Conservation (phyloP, 179 eudicot species). For the Beta corolliflora region DNA sequence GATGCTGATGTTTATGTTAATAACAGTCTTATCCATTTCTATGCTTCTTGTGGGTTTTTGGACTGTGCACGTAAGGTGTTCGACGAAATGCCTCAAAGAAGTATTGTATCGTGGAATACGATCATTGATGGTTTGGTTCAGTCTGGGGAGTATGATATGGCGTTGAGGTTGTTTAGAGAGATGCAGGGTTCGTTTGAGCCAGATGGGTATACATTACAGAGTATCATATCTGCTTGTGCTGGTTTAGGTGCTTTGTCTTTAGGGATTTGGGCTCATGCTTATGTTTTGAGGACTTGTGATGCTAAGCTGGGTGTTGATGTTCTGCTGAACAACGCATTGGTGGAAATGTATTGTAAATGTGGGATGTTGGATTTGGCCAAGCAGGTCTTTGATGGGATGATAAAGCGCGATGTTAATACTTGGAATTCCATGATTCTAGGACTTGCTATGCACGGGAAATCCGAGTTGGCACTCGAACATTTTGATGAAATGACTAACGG, state of each 20-base stretch:
- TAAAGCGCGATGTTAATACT: slow-evolving; percentile 54
- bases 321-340: slow-evolving; percentile 51
- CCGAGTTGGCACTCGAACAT: slow-evolving; percentile 43
- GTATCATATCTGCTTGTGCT: slow-evolving; percentile 63
- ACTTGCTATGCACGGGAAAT: slow-evolving; percentile 66
- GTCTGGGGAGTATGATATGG: slow-evolving; percentile 57
- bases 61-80: slow-evolving; percentile 62
- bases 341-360: slow-evolving; percentile 84
- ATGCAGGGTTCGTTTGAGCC: slow-evolving; percentile 62
- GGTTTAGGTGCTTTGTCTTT: slow-evolving; percentile 59
- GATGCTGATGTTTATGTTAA: slow-evolving; percentile 53
- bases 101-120: slow-evolving; percentile 74
- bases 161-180: slow-evolving; percentile 49
- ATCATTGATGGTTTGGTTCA: slow-evolving; percentile 65
- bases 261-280: slow-evolving; percentile 84
- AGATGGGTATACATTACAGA: slow-evolving; percentile 68
- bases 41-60: slow-evolving; percentile 63
- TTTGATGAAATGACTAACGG: slow-evolving; percentile 51
- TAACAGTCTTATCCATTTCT: slow-evolving; percentile 74
- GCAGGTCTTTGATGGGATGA: slow-evolving; percentile 62
- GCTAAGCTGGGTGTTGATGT: slow-evolving; percentile 31
- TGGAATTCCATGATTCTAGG: slow-evolving; percentile 85
- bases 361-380: slow-evolving; percentile 57
- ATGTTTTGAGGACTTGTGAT: slow-evolving; percentile 44
- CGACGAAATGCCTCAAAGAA: slow-evolving; percentile 65